These are phyloP conservation scores for Eucalyptus decipiens DNA, from an alignment of 345 rosid genomes.

Conservation along the genomic window DNA sequence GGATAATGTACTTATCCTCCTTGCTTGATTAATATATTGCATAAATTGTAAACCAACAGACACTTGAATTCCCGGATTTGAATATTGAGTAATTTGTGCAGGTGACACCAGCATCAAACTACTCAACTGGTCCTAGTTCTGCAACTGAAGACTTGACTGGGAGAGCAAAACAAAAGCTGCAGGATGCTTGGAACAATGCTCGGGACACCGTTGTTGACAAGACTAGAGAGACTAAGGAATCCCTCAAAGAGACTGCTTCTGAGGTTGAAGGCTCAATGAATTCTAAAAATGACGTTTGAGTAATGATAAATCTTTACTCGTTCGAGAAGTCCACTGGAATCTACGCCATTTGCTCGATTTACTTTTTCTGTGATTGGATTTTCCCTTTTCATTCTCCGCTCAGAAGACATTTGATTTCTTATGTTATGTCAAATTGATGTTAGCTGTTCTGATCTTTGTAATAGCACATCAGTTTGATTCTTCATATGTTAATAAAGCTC, in stretches of 20 bases:
- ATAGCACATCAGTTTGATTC: neutral
- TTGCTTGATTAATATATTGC: neutral
- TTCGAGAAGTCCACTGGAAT: neutral
- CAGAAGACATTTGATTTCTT: neutral
- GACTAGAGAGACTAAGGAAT: constrained; percentile 11
- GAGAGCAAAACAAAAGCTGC: constrained; percentile 19
- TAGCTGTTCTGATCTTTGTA: neutral
- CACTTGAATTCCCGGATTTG: neutral
- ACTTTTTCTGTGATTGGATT: neutral
- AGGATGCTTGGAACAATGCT: constrained; percentile 25
- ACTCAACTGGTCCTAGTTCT: neutral
- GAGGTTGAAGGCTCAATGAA: neutral
- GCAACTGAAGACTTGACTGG: neutral
- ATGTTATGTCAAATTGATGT: neutral
- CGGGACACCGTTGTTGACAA: constrained; percentile 6
- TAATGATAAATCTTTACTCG: neutral
- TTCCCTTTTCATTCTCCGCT: neutral
- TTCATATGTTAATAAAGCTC: neutral
- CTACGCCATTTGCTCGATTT: neutral
- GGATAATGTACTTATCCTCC: neutral
- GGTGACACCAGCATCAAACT: constrained; percentile 11
- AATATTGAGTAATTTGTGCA: neutral
- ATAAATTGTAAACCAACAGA: neutral
- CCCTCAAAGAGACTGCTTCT: neutral
- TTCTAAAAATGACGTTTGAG: neutral